Percentiles rank a stretch among this genome's conserved stretches.
Evolutionary conservation across 148 eudicot species (phyloP).

Genomic region (Camellia granthamiana): DNA sequence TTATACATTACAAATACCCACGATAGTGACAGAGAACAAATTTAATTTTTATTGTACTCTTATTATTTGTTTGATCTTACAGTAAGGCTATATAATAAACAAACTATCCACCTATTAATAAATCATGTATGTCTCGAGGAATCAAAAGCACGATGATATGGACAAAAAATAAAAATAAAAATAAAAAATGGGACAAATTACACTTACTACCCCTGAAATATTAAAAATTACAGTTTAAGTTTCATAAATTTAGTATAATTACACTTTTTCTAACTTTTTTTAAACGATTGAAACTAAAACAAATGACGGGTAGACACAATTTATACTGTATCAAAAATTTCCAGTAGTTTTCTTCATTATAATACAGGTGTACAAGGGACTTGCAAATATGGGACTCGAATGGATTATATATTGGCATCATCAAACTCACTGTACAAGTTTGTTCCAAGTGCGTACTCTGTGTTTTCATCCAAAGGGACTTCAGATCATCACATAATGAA

Average conservation of each 20-base stretch:
- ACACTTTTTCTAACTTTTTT: no score
- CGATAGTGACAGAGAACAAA: not conserved
- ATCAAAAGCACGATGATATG: no score
- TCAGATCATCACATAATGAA: slow-evolving; percentile 95
- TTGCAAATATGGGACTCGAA: slow-evolving; percentile 87
- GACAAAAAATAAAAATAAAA: no score
- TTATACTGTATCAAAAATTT: no score
- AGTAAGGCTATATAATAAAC: not conserved
- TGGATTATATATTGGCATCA: slow-evolving; percentile 77
- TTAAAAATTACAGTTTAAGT: no score
- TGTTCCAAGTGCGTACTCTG: slow-evolving; percentile 83
- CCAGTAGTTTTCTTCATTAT: no score
- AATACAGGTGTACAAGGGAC: slow-evolving; percentile 87
- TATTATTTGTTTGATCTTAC: not conserved
- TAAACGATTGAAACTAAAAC: no score
- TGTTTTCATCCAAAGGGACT: slow-evolving; percentile 88
- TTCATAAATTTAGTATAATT: no score
- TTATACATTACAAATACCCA: no score
- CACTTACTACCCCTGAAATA: no score
- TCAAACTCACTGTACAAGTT: slow-evolving; percentile 61
- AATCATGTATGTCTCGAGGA: not conserved
- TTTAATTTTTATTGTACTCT: not conserved
- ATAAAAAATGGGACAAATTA: no score
- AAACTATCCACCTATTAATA: not conserved
- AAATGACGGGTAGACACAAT: no score